phyloP scores from a whole-genome alignment of 768 basidiomycete genomes.

The Tremella yokohamensis region DNA sequence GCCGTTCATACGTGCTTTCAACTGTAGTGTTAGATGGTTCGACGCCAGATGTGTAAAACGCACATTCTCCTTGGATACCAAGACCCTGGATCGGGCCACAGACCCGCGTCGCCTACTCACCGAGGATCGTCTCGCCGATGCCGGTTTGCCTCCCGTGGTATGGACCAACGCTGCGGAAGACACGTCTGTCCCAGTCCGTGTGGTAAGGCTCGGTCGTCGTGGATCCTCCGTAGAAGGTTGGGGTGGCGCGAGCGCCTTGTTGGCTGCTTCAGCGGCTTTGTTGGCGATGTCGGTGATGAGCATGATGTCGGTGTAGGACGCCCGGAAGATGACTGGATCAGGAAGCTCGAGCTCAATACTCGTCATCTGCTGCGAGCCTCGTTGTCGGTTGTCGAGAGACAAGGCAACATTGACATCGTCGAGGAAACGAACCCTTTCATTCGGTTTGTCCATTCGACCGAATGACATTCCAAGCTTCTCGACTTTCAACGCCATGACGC shows the following conservation, averaged over 20 bases:
- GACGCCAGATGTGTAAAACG: slow-evolving; percentile 16
- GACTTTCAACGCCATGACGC: slow-evolving; percentile 73
- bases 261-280: slow-evolving; percentile 76
- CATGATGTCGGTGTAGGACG: slow-evolving; percentile 90
- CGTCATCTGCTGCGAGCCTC: slow-evolving; percentile 60
- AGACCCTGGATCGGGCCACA: slow-evolving; percentile 53
- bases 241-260: slow-evolving; percentile 23
- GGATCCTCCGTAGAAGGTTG: slow-evolving; percentile 8
- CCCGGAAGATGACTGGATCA: slow-evolving; percentile 77
- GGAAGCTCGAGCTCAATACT: slow-evolving; percentile 77
- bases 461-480: slow-evolving; percentile 89
- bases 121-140: slow-evolving; percentile 19
- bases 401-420: slow-evolving; percentile 87
- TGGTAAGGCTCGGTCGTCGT: neutral
- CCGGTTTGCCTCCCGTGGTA: neutral
- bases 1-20: slow-evolving; percentile 81
- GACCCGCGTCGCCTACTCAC: slow-evolving; percentile 29
- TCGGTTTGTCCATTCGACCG: slow-evolving; percentile 73
- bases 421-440: slow-evolving; percentile 83
- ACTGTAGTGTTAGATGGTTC: slow-evolving; percentile 54
- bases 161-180: slow-evolving; percentile 41
- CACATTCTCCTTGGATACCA: slow-evolving; percentile 81
- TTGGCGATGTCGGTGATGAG: slow-evolving; percentile 68
- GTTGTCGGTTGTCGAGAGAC: slow-evolving; percentile 72
- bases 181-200: slow-evolving; percentile 23